Conservation (phyloP, 2,329 filamentous ascomycete genomes). For the Stenocarpella maydis region DNA sequence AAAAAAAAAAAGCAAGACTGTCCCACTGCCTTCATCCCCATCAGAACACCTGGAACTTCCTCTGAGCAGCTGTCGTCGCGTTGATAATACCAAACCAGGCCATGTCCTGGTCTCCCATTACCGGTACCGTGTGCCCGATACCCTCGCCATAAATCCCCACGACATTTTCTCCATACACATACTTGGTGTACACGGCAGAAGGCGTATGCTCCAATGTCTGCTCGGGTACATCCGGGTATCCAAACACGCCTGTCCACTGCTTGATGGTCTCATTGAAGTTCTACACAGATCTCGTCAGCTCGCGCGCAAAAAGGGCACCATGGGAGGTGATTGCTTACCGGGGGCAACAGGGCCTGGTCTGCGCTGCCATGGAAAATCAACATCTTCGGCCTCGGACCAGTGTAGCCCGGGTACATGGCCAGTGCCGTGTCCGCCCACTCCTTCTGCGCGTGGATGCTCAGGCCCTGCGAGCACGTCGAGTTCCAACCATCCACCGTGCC, state of each 20-base stretch:
- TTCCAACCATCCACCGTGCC: constrained; percentile 57
- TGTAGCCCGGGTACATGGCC: constrained; percentile 61
- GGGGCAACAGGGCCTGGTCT: constrained; percentile 49
- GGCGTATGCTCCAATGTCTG: constrained; percentile 45
- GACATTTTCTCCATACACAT: constrained; percentile 46
- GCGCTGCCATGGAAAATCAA: constrained; percentile 53
- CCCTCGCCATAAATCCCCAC: constrained; percentile 47
- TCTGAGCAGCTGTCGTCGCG: background rate
- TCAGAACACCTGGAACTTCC: background rate
- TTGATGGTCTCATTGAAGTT: constrained; percentile 54
- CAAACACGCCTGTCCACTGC: constrained; percentile 57
- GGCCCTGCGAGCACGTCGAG: constrained; percentile 60
- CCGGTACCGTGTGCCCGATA: constrained; percentile 46
- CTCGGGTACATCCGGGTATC: constrained; percentile 42
- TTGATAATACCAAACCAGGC: constrained; percentile 46
- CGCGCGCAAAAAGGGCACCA: background rate
- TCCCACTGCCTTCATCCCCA: background rate
- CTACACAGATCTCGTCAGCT: constrained; percentile 36
- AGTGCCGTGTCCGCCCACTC: constrained; percentile 52
- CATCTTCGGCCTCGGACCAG: constrained; percentile 51
- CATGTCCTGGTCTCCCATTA: constrained; percentile 46
- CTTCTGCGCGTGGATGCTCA: constrained; percentile 50
- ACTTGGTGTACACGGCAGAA: constrained; percentile 47
- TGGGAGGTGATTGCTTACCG: constrained; percentile 7
- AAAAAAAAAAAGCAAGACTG: background rate